A percentile compares a stretch with the other conserved stretches of the same genome.
Evolutionary conservation across 78 protist genomes (phyloP).

Genomic region (Planoprotostelium fungivorum): DNA sequence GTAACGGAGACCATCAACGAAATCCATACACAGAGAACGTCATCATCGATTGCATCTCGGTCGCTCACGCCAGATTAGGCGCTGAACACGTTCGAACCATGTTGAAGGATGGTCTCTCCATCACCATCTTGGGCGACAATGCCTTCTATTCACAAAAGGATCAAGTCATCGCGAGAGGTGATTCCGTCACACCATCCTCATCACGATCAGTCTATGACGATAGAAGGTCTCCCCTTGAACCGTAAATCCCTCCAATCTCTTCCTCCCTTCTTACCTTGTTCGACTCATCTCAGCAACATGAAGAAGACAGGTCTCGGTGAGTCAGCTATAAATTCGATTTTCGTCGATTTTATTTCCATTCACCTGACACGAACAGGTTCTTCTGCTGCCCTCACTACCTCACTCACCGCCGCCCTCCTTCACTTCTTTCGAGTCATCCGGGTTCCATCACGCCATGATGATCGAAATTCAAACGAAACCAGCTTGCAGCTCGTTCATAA

Average conservation of each 20-base stretch:
- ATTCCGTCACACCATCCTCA: not conserved
- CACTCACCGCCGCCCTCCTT: constrained; percentile 50
- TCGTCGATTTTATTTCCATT: too few relatives aligned
- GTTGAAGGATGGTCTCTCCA: constrained; percentile 2
- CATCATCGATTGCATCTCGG: constrained; percentile 16
- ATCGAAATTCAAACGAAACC: not conserved
- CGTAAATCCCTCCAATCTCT: constrained; percentile 33
- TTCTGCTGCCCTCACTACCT: constrained; percentile 70
- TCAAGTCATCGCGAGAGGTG: constrained; percentile 12
- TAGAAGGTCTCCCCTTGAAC: constrained; percentile 30
- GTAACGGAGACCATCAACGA: constrained; percentile 6
- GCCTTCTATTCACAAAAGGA: constrained; percentile 77
- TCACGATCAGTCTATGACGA: not conserved
- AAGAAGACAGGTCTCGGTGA: constrained; percentile 84
- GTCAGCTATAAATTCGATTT: not conserved
- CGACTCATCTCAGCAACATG: constrained; percentile 20
- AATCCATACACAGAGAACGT: constrained; percentile 48
- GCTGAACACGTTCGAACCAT: not conserved
- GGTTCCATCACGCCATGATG: constrained; percentile 2
- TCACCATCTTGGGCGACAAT: constrained; percentile 63
- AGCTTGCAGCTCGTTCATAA: constrained; percentile 35
- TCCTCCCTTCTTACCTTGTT: constrained; percentile 20
- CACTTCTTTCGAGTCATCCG: constrained; percentile 7
- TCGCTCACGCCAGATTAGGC: not conserved
- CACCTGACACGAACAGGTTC: too few relatives aligned